Evolutionary conservation across 768 basidiomycete species (phyloP), one percentile per base, ranked within the genome.

Genomic region (Galerina sulciceps): DNA sequence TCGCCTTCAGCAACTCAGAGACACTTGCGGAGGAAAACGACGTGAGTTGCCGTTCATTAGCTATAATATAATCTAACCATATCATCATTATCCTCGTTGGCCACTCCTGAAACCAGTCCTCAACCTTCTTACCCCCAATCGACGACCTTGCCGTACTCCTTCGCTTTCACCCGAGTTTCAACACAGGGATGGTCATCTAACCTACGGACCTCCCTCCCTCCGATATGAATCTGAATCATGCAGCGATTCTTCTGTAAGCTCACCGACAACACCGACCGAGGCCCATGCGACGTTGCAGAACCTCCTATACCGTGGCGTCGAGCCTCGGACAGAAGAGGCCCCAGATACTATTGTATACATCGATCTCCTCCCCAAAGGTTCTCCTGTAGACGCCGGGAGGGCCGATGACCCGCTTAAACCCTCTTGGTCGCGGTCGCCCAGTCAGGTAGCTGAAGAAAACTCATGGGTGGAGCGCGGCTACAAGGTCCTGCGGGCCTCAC

Each of bases 1-100:
- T 67, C 88, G 90, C 55, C 76, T 92, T 34, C 90, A 92, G 68
- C 90, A 91, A 67, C 81, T 92, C 52, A 76, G 89, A 64, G 89
- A 92, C 70, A 88, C 88, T 2, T 82, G 85, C 63, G 85, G 88
- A 47, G 89, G 89, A 38, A 88, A 88, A 70, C 77, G 83, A 69
- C 76, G 90, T 91, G 69, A 73, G 88, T 81, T 26, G 8, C 53
- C 59, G 38, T 48, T 53, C 43, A 20, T 55, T 38, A 55, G 26
- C 46, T 37, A 52, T 36, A 14, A 34, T 59, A 20, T 57, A 55
- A 52, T 49, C 45, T 38, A 44, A 42, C 47, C 55, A 57, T 38
- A 42, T 34, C 37, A 36, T 45, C 61, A 43, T 45, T 55, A 47
- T 49, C 42, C 54, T 42, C 40, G 44, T 46, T 48, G 61, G 38